phyloP scores from a whole-genome alignment of 2,329 filamentous ascomycete genomes.

The Plectosphaerella sp. region DNA sequence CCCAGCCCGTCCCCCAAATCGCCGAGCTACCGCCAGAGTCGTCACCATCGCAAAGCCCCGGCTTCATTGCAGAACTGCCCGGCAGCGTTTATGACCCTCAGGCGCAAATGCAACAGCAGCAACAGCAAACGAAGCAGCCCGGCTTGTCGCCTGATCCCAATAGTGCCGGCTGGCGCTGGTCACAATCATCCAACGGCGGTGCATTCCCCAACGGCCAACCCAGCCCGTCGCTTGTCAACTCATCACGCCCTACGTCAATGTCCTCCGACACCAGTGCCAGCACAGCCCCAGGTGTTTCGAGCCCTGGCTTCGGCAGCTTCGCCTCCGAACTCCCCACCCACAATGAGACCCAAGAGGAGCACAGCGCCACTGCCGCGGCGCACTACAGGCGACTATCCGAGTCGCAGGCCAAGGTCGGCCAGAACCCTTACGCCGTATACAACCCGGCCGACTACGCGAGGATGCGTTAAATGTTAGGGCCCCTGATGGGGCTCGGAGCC shows the following conservation, averaged over 20 bases:
- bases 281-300: conserved; percentile 25
- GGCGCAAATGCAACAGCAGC: conserved; percentile 13
- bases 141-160: conserved; percentile 20
- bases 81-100: conserved; percentile 45
- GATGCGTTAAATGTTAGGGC: conserved; percentile 1
- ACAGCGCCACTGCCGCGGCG: conserved; percentile 17
- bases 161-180: conserved; percentile 33
- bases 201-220: conserved; percentile 19
- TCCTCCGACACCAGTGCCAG: conserved; percentile 22
- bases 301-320: conserved; percentile 34
- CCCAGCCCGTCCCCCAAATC: conserved; percentile 2
- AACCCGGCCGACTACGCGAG: conserved; percentile 34
- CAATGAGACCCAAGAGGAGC: conserved; percentile 41
- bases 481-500: background rate
- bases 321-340: conserved; percentile 42
- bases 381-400: conserved; percentile 8
- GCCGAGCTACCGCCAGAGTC: conserved; percentile 4
- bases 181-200: conserved; percentile 24
- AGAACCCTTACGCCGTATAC: conserved; percentile 18
- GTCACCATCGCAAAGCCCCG: background rate
- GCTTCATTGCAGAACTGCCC: conserved; percentile 34
- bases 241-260: conserved; percentile 29
- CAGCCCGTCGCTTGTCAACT: conserved; percentile 18
- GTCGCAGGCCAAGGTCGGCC: conserved; percentile 7
- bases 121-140: background rate